Evolutionary conservation across 306 rosid species (phyloP), one percentile per base, ranked within the genome.

Genomic region (Neltuma alba): DNA sequence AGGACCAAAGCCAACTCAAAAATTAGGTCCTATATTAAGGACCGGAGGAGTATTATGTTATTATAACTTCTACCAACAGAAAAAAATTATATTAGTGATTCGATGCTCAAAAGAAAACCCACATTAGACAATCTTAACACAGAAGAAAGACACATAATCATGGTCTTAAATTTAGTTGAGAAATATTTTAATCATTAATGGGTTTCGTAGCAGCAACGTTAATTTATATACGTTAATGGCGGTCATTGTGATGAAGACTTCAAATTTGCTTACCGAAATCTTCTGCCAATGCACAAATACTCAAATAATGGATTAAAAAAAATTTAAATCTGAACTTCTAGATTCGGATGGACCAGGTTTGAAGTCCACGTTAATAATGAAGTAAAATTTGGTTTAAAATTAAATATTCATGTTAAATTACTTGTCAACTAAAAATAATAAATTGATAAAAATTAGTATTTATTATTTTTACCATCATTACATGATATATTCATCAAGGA

Each of bases 101-200:
- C 33, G 41, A 34, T 72, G 47, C 31, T 72, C 45, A 72, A n/a
- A 52, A 11, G 21, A 72, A 48, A 20, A 55, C 5, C 61, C 61
- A 37, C 10, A 68, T 37, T 55, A 38, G 54, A 27, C 70, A 60
- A 9, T 60, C 70, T 75, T 75, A 5, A 38, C 28, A 27, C 11
- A 57, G 16, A 74, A 40, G 70, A 75, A 75, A 75, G 58, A 61
- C 70, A 61, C 1, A 36, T 54, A 40, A 75, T 60, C 58, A 75
- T 75, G 67, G 30, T 38, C 63, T 18, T 57, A 14, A 54, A 73
- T 73, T 73, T 72, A 21, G 36, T 23, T 41, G 9, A 14, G 18
- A 72, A 33, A n/a, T 60, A 1, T 30, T 60, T 63, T 60, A 61
- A 76, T 62, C 15, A 76, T 61, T 3, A 42, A 30, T 61, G 28